Evolutionary conservation across 768 basidiomycete species (phyloP), one percentile per base, ranked within the genome.

Genomic region (Termitomyces sp.): DNA sequence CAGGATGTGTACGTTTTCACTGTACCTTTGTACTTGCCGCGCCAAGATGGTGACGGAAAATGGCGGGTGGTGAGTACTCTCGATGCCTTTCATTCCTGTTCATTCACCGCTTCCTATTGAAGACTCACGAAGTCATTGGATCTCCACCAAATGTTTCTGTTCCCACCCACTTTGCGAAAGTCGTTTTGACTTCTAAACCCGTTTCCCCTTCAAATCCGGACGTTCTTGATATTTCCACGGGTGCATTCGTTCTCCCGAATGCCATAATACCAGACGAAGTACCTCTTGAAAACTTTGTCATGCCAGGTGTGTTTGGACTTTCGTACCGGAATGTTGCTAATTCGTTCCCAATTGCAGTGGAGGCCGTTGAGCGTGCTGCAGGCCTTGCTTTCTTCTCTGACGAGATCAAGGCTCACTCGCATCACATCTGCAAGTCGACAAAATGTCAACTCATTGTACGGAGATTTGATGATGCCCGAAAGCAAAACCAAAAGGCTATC

Each of bases 151-250:
- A 89, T 64, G 76, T 98, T 55, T 78, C 91, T 46, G 97, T 99
- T 16, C 97, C 97, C 1, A 98, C 97, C 5, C 97, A 99, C 68
- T 98, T 98, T 68, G 95, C 96, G 31, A 98, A 98, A 70, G 95
- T 98, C 31, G 85, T 98, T 22, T 76, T 98, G 49, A 80, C 89
- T 2, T 80, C 91, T 0, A 82, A 81, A 59, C 88, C 91, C 0
- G 76, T 82, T 23, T 91, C 89, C 1, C 88, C 90, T 10, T 80
- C 80, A 33, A 86, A 79, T 0, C 91, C 85, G 6, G 75, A 89
- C 51, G 67, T 85, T 13, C 76, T 79, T 5, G 94, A 98, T 61
- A 76, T 96, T 41, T 84, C 91, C 0, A 83, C 89, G 3, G 97
- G 95, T 12, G 97, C 95, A 11, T 99, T 99, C 67, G 91, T 98